Base-by-base conservation (phyloP, 257 asterid genomes). In the Knoxia roxburghii region DNA sequence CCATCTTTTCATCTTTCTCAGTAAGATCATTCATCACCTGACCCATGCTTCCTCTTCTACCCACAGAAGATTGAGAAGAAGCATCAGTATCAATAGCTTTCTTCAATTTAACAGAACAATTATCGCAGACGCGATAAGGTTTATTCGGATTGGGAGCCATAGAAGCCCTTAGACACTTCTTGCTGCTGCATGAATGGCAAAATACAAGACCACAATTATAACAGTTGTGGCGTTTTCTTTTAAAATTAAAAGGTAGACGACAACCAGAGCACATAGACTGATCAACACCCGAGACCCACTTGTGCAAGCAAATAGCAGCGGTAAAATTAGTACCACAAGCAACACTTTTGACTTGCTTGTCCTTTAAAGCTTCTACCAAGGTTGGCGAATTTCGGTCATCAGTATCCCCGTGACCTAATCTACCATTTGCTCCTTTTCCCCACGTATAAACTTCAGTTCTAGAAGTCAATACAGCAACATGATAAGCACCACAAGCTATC, bases 261-360 rank as follows among this genome's bases (percentile, higher is more conserved):
- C 98, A 91, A 43, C 96, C 96, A 62, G 98, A 91, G 72, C 98
- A 91, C 91, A 89, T 85, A 67, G 97, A 91, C 75, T 88, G 95
- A 79, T 91, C 97, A 33, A 85, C 77, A 66, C 97, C 95, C 43
- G 97, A 91, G 50, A 88, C 85, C 95, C 96, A 86, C 76, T 91
- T 91, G 71, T 91, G 96, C 78, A 91, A 90, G 79, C 97, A 91
- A 73, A 88, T 88, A 64, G 87, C 88, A 35, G 88, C 93, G n/a
- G 89, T 88, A 76, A 91, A 83, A 81, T 85, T 88, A 64, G 96
- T 85, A 61, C 97, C 97, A 73, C 97, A 91, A 56, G 88, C 93
- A 77, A 91, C 80, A 65, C 95, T 87, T 82, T 91, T 91, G 49
- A 91, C 97, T 76, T 88, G 97, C 84, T 86, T 91, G 72, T 91